Evolutionary conservation across 768 basidiomycete genomes (phyloP).

Genomic region (Agrocybe pediades): DNA sequence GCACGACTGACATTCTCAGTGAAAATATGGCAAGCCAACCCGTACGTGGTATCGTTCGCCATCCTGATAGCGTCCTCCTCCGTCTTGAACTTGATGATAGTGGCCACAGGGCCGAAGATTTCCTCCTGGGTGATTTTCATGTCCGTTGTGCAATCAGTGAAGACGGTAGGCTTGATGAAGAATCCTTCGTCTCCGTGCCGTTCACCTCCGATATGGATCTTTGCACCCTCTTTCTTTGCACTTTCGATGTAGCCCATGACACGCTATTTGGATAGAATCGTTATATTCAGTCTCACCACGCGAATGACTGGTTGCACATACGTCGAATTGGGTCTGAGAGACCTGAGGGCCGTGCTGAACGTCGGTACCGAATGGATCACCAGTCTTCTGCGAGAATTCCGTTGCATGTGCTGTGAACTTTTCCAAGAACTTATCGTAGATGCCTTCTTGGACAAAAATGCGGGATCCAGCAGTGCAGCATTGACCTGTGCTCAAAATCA

Average conservation of each 20-base stretch:
- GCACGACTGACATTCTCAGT: conserved; percentile 68
- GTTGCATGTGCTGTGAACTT: conserved; percentile 53
- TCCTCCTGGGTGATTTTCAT: conserved; percentile 77
- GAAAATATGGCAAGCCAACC: conserved; percentile 79
- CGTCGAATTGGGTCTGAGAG: conserved; percentile 65
- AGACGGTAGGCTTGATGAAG: conserved; percentile 76
- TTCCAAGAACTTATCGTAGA: conserved; percentile 76
- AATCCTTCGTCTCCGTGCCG: conserved; percentile 48
- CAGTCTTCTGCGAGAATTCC: conserved; percentile 50
- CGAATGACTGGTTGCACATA: conserved; percentile 27
- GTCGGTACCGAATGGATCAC: conserved; percentile 58
- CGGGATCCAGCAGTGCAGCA: conserved; percentile 79
- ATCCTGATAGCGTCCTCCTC: conserved; percentile 56
- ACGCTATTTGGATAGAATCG: conserved; percentile 40
- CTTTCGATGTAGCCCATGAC: conserved; percentile 76
- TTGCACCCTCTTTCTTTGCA: conserved; percentile 73
- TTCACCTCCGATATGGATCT: conserved; percentile 63
- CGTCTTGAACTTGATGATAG: conserved; percentile 73
- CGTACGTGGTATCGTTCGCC: conserved; percentile 81
- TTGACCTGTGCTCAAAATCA: conserved; percentile 61
- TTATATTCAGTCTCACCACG: background rate
- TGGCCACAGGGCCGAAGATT: conserved; percentile 80
- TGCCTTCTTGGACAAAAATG: conserved; percentile 73
- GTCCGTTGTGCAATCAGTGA: conserved; percentile 60
- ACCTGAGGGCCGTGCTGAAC: conserved; percentile 73